Base-by-base conservation (phyloP, 202 grass and related monocot species). In the Hordeum pubiflorum region DNA sequence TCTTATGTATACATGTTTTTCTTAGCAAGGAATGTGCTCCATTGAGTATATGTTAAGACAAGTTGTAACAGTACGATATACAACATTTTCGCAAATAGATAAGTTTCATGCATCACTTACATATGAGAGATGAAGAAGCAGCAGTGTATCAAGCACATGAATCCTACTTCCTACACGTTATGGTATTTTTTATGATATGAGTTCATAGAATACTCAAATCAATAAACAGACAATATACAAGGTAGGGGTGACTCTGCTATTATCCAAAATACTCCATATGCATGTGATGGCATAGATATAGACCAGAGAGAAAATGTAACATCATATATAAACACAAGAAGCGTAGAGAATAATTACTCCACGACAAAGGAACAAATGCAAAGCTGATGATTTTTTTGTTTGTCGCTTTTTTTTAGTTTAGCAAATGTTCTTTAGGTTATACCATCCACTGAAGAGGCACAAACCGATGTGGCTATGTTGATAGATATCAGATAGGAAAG, bases 401-500 rank as follows among this genome's bases (percentile, higher is more conserved):
- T 59, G 7, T 44, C 5, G 12, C 6, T 36, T 33, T 80, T 74
- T 86, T 58, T 3, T 9, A 64, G 33, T 63, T 41, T 64, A 74
- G 22, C 33, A 9, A 78, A 64, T 63, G 32, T 75, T 69, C 61
- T 59, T 43, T 69, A 69, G 34, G 24, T 31, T 33, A 65, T 58
- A 79, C 23, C 24, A 63, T 74, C 26, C 46, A 79, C 34, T 64
- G 44, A 72, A 75, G 58, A 83, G 57, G 60, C 38, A 75, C n/a
- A 77, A 69, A 39, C 31, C 54, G 72, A 38, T 72, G 41, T 63
- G n/a, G 21, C 52, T 72, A 27, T 72, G 41, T 63, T 31, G 15
- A 37, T 60, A 21, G 39, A 48, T 54, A 56, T 39, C 44, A 62
- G 74, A 57, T 44, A 77, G 60, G 41, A 76, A 18, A 59, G 15